A percentile compares a stretch with the other conserved stretches of the same genome.
These are phyloP conservation scores for Hemisphaericaspora lyxosophila DNA, from an alignment of 1,139 yeast genomes.

Conservation along the genomic window DNA sequence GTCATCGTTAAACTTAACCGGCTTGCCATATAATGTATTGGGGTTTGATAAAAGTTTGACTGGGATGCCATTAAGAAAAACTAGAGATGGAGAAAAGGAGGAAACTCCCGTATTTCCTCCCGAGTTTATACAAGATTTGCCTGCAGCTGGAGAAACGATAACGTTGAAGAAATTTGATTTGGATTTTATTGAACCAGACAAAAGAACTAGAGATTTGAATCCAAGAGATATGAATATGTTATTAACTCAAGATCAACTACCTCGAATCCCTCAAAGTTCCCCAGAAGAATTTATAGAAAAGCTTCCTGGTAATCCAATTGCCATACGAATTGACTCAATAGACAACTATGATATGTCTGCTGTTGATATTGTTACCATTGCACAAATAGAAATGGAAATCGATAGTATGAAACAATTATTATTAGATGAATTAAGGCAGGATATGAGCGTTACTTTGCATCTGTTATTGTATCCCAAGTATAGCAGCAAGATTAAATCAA, in stretches of 20 bases:
- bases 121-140: conserved; percentile 44
- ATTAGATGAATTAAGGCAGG: background rate
- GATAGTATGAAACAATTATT: background rate
- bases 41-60: conserved; percentile 45
- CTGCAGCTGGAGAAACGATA: conserved; percentile 26
- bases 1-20: conserved; percentile 22
- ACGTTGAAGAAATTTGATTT: conserved; percentile 40
- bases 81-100: conserved; percentile 21
- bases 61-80: conserved; percentile 40
- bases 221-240: conserved; percentile 1
- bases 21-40: conserved; percentile 41
- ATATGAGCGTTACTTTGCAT: background rate
- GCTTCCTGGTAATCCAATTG: conserved; percentile 1
- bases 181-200: conserved; percentile 36
- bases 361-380: background rate
- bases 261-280: background rate
- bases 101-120: conserved; percentile 28
- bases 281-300: conserved; percentile 1
- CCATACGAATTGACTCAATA: background rate
- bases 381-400: background rate
- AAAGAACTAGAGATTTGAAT: conserved; percentile 9
- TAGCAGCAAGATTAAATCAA: background rate
- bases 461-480: background rate
- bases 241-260: background rate
- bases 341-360: background rate